Evolutionary conservation across 495 filamentous ascomycete genomes (phyloP), one percentile per base, ranked within the genome.

Genomic region (Talaromyces stipitatus): DNA sequence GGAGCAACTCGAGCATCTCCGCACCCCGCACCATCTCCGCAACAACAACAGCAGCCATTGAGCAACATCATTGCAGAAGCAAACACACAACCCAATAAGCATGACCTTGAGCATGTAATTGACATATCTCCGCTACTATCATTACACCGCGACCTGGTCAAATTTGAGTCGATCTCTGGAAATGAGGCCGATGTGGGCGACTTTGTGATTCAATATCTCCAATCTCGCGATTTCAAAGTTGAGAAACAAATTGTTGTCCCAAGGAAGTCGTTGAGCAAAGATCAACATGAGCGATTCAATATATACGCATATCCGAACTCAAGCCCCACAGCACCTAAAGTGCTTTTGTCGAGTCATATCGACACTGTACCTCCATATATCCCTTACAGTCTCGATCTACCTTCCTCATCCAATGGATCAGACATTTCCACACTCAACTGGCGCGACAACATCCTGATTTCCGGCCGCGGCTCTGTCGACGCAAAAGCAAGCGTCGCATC

Each of bases 401-500:
- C 60, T 45, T 65, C 76, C 47, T 68, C 68, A 0, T 55, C 52
- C 6, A 3, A 50, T 22, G 32, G 8, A 22, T 36, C 32, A 14
- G 12, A 18, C 7, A 23, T 3, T 16, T 11, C 46, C 4, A 3
- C 38, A 1, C 47, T 58, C 16, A 60, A 63, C 16, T 66, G 77
- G 59, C 71, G 69, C 2, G 74, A 83, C 16, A 66, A 72, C 28
- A 68, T 77, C 36, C 48, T 75, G 30, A 83, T 91, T 23, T 77
- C 78, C 32, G 92, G 92, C 26, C 85, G 92, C 20, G 92, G 94
- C 58, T 83, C 80, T 55, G 91, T 95, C 59, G 92, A 98, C 66
- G 92, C 89, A 57, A 98, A 98, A 68, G 91, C 75, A 33, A 87
- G 85, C 71, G 85, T 98, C 9, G 92, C 94, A 3, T 78, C 89